Evolutionary conservation across 2,329 filamentous ascomycete species (phyloP).

Genomic region (Fusarium sp.): DNA sequence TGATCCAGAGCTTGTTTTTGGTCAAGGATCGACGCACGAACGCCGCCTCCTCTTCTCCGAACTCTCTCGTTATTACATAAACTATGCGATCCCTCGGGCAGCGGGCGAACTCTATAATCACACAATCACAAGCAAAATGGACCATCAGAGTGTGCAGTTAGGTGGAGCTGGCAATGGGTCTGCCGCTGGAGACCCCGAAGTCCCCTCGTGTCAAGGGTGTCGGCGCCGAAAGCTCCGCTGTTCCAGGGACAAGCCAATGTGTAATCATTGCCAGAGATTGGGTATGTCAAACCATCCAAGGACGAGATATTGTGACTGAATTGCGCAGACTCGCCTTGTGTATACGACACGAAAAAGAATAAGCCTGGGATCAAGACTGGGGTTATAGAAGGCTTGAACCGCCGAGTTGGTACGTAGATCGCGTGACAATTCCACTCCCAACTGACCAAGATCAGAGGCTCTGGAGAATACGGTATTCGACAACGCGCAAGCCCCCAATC

Average conservation of each 20-base stretch:
- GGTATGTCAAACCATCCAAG: not conserved
- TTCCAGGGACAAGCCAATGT: slow-evolving; percentile 31
- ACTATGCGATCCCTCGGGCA: slow-evolving; percentile 21
- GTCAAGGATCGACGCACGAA: not conserved
- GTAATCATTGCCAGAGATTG: slow-evolving; percentile 32
- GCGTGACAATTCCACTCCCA: not conserved
- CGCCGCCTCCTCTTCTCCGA: not conserved
- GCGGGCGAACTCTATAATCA: slow-evolving; percentile 12
- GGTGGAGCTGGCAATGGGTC: not conserved
- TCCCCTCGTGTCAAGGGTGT: slow-evolving; percentile 36
- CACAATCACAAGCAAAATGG: not conserved
- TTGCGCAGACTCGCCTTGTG: slow-evolving; percentile 11
- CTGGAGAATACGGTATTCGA: slow-evolving; percentile 28
- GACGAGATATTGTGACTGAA: not conserved
- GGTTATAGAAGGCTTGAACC: slow-evolving; percentile 20
- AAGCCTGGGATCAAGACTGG: slow-evolving; percentile 31
- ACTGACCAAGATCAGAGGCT: slow-evolving; percentile 13
- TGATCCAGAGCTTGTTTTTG: not conserved
- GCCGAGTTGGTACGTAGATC: slow-evolving; percentile 20
- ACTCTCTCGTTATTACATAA: not conserved
- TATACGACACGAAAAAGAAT: slow-evolving; percentile 28
- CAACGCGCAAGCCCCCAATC: not conserved
- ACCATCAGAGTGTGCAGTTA: not conserved
- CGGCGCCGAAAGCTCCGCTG: slow-evolving; percentile 34
- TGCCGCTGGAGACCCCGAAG: not conserved